These are phyloP conservation scores for Nicotiana otophora DNA, from an alignment of 257 asterid species.

Conservation along the genomic window DNA sequence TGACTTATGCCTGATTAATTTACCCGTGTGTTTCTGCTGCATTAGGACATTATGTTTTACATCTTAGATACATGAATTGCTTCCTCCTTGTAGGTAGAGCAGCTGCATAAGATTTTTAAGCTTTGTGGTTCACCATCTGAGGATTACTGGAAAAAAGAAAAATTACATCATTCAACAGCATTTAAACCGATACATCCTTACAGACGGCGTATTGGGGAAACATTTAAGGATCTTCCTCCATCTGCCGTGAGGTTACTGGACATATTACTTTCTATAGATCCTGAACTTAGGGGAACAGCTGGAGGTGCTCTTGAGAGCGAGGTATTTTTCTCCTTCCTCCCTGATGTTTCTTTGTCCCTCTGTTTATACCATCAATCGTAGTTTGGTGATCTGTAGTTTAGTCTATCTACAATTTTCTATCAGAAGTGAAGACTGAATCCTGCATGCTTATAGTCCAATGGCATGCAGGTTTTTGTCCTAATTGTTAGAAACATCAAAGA, in stretches of 20 bases:
- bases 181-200: constrained; percentile 71
- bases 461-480: background rate
- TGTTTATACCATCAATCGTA: background rate
- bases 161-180: constrained; percentile 60
- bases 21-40: background rate
- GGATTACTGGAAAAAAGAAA: constrained; percentile 70
- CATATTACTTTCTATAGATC: constrained; percentile 74
- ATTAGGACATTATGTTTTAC: background rate
- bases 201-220: constrained; percentile 58
- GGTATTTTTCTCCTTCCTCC: constrained; percentile 33
- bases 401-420: background rate
- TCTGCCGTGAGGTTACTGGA: constrained; percentile 65
- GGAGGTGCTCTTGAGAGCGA: constrained; percentile 62
- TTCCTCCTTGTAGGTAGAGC: constrained; percentile 63
- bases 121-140: constrained; percentile 92
- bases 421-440: background rate
- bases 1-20: constrained; percentile 2
- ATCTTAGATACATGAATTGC: background rate
- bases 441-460: background rate
- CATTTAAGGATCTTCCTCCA: constrained; percentile 59
- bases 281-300: constrained; percentile 69
- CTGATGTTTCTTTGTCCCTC: background rate
- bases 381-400: background rate
- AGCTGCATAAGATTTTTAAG: constrained; percentile 82
- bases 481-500: background rate